Evolutionary conservation across 371 early-diverging fungal genomes (phyloP), one percentile per base, ranked within the genome.

Genomic region (Nosema muscidifuracis): DNA sequence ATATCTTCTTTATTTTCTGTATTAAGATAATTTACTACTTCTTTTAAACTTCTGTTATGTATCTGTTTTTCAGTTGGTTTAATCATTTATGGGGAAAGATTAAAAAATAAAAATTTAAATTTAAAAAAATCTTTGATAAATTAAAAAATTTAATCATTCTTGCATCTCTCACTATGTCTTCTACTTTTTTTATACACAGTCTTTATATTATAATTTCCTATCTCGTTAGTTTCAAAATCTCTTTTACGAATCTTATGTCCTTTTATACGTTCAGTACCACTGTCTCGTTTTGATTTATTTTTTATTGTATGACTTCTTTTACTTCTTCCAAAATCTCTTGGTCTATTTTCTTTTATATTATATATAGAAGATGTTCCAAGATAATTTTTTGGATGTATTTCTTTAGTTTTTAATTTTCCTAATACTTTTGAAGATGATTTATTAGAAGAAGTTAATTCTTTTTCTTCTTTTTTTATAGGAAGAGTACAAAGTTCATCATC

Each of bases 21-120:
- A 62, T 62, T 62, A n/a, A 62, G n/a, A 62, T 62, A 40, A 12
- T 42, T 20, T 42, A 62, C 62, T 18, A 62, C 62, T 42, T 62
- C 18, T 4, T 13, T 18, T 62, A 62, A 42, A 42, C 62, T 62
- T 26, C 10, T 22, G 20, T 62, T 62, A 31, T 62, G 16, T 4
- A 62, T 38, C 24, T 62, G 33, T 36, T 62, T 62, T 26, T 62
- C 62, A 40, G 6, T 36, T n/a, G 16, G 12, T 16, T 55, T 55
- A 38, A 13, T 7, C 38, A 38, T 38, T 7, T 38, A 7, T 38
- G 13, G 13, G 13, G 38, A 40, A 15, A 40, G 40, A 9, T 9
- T 40, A 40, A 40, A 15, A 40, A 9, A 40, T 40, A 40, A 9
- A 9, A 9, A 47, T 47, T 7, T 18, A 47, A 18, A 47, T 12